Evolutionary conservation across 352 stramenopile species (phyloP), one percentile per base, ranked within the genome.

Genomic region (Phytophthora colocasiae): DNA sequence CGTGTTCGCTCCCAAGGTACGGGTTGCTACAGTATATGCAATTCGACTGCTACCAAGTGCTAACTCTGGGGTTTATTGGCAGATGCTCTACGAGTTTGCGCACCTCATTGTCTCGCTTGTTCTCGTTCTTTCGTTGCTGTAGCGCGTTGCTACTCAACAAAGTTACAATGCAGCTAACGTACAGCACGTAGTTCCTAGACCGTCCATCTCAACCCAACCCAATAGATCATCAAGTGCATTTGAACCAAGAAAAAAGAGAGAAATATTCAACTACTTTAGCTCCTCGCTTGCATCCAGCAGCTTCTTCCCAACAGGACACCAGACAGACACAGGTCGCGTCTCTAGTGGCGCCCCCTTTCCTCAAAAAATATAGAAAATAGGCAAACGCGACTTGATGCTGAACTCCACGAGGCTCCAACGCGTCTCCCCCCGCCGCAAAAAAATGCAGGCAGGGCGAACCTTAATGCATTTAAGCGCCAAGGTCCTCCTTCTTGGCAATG

Each of bases 401-500:
- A 75, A 67, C 56, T 60, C 53, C 44, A 77, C 61, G 55, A 75
- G 29, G 56, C 69, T 69, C 38, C 65, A 60, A 64, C 36, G 66
- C 50, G 65, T 68, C 27, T 77, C 46, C 55, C 27, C 64, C 59
- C 27, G 29, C 69, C n/a, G 56, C 9, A 40, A 32, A 53, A 29
- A 22, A 51, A 43, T 46, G 49, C 19, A 32, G 51, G 8, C 53
- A 57, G 53, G 53, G 49, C 44, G 32, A 69, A 66, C 57, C 66
- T 63, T 24, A 22, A 43, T 52, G 19, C 55, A 58, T 52, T 87
- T 87, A 89, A 22, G 69, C 69, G 46, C 58, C 71, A 52, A 83
- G 80, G 84, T 96, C 88, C 77, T 98, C 94, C 90, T 98, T 99
- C 95, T 99, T 99, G 58, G 91, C 86, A 80, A 99, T 92, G 72